phyloP scores from a whole-genome alignment of 148 eudicot species.

The Rhododendron kiyosumense region DNA sequence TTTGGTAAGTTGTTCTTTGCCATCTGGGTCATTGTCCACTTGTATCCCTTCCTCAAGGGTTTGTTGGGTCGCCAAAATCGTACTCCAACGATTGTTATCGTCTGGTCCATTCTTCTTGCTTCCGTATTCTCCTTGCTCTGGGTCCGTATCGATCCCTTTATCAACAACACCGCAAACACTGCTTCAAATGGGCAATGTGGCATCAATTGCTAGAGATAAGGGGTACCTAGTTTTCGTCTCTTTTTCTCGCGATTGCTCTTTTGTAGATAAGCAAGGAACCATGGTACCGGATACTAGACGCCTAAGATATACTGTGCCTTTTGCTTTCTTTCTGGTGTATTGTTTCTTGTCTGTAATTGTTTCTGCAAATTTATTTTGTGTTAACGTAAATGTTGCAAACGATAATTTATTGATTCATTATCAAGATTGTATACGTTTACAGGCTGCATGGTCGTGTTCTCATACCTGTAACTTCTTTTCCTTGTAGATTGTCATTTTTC shows the following conservation, averaged over 20 bases:
- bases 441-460: neutral
- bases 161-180: slow-evolving; percentile 25
- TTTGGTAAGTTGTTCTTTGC: slow-evolving; percentile 81
- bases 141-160: slow-evolving; percentile 80
- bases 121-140: slow-evolving; percentile 80
- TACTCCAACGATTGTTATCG: slow-evolving; percentile 80
- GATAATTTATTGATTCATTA: neutral
- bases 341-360: neutral
- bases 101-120: slow-evolving; percentile 78
- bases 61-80: slow-evolving; percentile 71
- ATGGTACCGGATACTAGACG: neutral
- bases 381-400: neutral
- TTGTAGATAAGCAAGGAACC: slow-evolving; percentile 10
- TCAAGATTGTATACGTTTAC: neutral
- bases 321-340: neutral
- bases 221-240: neutral
- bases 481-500: neutral
- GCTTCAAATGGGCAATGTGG: slow-evolving; percentile 52
- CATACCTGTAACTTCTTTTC: neutral
- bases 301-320: neutral
- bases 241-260: neutral
- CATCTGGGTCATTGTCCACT: slow-evolving; percentile 75
- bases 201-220: slow-evolving; percentile 31
- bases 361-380: neutral
- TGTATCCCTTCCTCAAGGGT: slow-evolving; percentile 90